phyloP scores from a whole-genome alignment of 306 rosid species.

The Cicer chorassanicum region DNA sequence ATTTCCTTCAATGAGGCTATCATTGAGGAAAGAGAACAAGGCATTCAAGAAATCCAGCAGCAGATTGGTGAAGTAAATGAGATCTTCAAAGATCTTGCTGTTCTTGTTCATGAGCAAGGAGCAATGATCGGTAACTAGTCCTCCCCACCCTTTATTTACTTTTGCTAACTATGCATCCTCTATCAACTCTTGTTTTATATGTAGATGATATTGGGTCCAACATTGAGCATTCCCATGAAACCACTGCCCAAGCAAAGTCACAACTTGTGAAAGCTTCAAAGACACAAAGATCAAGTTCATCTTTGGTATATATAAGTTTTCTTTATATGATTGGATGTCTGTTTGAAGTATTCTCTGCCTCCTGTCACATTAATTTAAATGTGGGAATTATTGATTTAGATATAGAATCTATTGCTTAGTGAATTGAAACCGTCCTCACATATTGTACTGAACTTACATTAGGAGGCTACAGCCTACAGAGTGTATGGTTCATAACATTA shows the following conservation, averaged over 20 bases:
- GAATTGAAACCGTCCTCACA: not conserved
- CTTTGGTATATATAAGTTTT: slow-evolving; percentile 65
- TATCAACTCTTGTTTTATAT: slow-evolving; percentile 19
- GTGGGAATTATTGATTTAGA: slow-evolving; percentile 9
- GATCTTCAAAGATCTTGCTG: slow-evolving; percentile 94
- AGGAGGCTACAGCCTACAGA: not conserved
- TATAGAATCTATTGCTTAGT: slow-evolving; percentile 21
- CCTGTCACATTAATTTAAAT: slow-evolving; percentile 8
- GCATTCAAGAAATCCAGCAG: slow-evolving; percentile 92
- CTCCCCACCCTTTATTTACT: not conserved
- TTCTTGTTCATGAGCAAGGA: slow-evolving; percentile 95
- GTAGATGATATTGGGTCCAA: slow-evolving; percentile 88
- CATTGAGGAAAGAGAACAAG: slow-evolving; percentile 97
- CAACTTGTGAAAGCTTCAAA: slow-evolving; percentile 85
- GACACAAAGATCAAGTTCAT: slow-evolving; percentile 88
- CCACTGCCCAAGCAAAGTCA: slow-evolving; percentile 75
- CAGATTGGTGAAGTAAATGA: slow-evolving; percentile 98
- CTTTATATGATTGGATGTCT: not conserved
- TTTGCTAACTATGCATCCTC: slow-evolving; percentile 11
- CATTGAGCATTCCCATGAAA: slow-evolving; percentile 76
- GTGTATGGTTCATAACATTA: slow-evolving; percentile 25
- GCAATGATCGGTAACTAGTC: slow-evolving; percentile 71
- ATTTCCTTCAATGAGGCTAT: slow-evolving; percentile 93
- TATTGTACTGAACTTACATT: slow-evolving; percentile 17
- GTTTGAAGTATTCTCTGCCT: not conserved